Percentiles rank a stretch among this genome's conserved stretches.
phyloP scores from a whole-genome alignment of 768 basidiomycete genomes.

The Pleurotus salmoneostramineus region DNA sequence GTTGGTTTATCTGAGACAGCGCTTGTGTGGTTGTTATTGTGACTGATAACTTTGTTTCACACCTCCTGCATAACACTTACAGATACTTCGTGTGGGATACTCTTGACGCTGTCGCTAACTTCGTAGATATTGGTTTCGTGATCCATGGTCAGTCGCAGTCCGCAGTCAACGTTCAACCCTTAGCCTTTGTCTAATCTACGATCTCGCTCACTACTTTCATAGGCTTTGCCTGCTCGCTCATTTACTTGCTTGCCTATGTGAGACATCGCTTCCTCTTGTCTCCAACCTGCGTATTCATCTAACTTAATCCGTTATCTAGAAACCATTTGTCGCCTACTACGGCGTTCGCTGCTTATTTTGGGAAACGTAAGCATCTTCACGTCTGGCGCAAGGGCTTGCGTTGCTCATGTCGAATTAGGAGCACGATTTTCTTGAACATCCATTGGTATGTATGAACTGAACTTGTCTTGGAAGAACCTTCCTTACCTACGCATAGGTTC shows the following conservation, averaged over 20 bases:
- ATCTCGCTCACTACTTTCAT: neutral
- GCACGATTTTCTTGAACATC: constrained; percentile 84
- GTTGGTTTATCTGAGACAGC: too few relatives aligned
- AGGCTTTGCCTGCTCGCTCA: constrained; percentile 60
- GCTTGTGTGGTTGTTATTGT: too few relatives aligned
- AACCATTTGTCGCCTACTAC: constrained; percentile 78
- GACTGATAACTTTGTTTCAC: neutral
- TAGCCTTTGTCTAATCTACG: neutral
- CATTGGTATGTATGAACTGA: constrained; percentile 68
- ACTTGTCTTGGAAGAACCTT: neutral
- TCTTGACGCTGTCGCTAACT: constrained; percentile 65
- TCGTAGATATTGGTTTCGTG: constrained; percentile 69
- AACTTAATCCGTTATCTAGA: constrained; percentile 26
- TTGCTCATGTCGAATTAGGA: constrained; percentile 31
- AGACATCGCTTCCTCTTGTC: constrained; percentile 11
- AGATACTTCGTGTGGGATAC: constrained; percentile 87
- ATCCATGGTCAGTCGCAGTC: constrained; percentile 52
- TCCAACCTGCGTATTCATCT: constrained; percentile 6
- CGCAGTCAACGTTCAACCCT: neutral
- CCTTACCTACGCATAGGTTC: constrained; percentile 40
- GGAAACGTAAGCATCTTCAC: constrained; percentile 55
- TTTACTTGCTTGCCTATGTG: constrained; percentile 72
- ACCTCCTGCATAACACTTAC: neutral
- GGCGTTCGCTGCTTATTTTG: constrained; percentile 75
- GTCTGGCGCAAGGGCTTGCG: neutral